phyloP scores from a whole-genome alignment of 202 grass and related monocot genomes.

The Zoysia matrella region DNA sequence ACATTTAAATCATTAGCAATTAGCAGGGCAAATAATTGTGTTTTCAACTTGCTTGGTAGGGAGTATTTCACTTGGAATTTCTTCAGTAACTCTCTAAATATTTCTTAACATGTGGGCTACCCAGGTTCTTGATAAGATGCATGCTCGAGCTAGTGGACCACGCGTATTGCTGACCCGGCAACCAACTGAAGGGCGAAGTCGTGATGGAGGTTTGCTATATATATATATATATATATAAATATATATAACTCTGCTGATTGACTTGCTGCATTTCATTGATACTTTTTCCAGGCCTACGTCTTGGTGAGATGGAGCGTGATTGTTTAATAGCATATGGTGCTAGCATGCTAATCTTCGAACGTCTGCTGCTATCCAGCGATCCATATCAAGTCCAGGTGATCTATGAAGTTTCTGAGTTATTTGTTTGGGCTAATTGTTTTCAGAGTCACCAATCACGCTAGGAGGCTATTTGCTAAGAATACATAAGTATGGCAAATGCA shows the following conservation, averaged over 20 bases:
- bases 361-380: constrained; percentile 91
- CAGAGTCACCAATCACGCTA: neutral
- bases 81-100: constrained; percentile 24
- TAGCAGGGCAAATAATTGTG: neutral
- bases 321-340: constrained; percentile 96
- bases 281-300: constrained; percentile 64
- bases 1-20: neutral
- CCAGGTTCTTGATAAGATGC: constrained; percentile 98
- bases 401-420: constrained; percentile 31
- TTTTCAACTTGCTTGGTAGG: neutral
- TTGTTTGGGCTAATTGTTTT: constrained; percentile 1
- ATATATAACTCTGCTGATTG: constrained; percentile 3
- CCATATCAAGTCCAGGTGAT: constrained; percentile 97
- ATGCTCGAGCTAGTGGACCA: constrained; percentile 88
- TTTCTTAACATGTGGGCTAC: constrained; percentile 27
- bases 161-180: constrained; percentile 82
- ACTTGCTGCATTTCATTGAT: neutral
- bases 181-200: constrained; percentile 95
- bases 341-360: constrained; percentile 98
- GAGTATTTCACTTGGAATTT: constrained; percentile 10
- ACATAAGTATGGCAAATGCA: neutral
- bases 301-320: constrained; percentile 99
- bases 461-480: neutral
- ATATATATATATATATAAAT: neutral
- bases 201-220: constrained; percentile 73